A percentile compares a stretch with the other conserved stretches of the same genome.
phyloP scores from a whole-genome alignment of 257 asterid genomes.

The Buddleja alternifolia region DNA sequence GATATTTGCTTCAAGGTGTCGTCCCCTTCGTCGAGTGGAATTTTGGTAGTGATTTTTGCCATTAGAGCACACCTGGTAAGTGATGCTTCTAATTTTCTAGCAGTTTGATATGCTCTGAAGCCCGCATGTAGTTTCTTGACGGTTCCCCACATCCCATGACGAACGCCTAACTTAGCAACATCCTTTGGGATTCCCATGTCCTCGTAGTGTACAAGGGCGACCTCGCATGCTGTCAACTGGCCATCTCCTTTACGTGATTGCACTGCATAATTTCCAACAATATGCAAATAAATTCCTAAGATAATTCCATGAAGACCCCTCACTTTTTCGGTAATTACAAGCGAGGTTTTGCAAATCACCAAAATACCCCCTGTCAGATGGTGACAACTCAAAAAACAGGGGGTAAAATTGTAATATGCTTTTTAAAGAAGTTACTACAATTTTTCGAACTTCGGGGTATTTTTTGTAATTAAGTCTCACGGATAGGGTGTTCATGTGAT shows the following conservation, averaged over 20 bases:
- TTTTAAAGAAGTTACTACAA: too few relatives aligned
- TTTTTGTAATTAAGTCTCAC: too few relatives aligned
- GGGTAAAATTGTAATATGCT: too few relatives aligned
- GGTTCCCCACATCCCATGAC: constrained; percentile 99
- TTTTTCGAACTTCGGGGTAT: too few relatives aligned
- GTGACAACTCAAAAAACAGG: too few relatives aligned
- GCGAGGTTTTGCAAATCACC: too few relatives aligned
- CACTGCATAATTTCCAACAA: constrained; percentile 37
- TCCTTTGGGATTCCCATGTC: constrained; percentile 98
- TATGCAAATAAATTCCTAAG: too few relatives aligned
- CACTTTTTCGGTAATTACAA: too few relatives aligned
- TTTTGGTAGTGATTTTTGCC: constrained; percentile 55
- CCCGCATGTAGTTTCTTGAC: constrained; percentile 89
- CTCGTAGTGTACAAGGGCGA: constrained; percentile 76
- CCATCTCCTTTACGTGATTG: constrained; percentile 83
- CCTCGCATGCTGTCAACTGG: constrained; percentile 82
- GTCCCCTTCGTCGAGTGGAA: constrained; percentile 26
- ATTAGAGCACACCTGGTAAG: constrained; percentile 50
- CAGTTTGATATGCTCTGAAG: constrained; percentile 73
- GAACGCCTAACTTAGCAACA: constrained; percentile 90
- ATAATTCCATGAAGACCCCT: too few relatives aligned
- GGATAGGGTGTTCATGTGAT: too few relatives aligned
- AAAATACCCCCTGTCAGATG: too few relatives aligned
- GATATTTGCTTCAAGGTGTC: constrained; percentile 36
- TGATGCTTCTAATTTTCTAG: constrained; percentile 47